Conservation (phyloP, 2,329 filamentous ascomycete genomes). For the Aspergillus chevalieri region DNA sequence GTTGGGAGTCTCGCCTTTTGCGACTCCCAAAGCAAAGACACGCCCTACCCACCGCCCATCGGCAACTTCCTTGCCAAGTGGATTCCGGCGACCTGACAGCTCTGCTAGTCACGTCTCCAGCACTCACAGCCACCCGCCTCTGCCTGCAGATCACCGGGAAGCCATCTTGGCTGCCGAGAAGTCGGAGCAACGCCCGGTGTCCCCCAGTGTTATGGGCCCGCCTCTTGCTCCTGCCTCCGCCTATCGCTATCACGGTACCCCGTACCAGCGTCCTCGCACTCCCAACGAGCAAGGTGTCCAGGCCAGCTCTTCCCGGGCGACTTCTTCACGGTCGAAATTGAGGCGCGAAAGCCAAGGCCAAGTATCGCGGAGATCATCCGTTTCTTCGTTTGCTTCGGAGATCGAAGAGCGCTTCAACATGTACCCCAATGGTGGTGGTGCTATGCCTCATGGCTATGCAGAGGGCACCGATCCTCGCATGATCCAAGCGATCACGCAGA, state of each 20-base stretch:
- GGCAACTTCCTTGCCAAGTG: constrained; percentile 25
- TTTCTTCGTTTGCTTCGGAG: constrained; percentile 94
- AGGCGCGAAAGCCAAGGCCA: constrained; percentile 36
- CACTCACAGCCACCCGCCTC: constrained; percentile 56
- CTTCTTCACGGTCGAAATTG: constrained; percentile 55
- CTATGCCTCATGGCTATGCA: constrained; percentile 51
- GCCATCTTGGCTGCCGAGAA: constrained; percentile 71
- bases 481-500: constrained; percentile 98
- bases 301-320: constrained; percentile 40
- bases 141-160: constrained; percentile 77
- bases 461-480: constrained; percentile 85
- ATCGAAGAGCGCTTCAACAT: constrained; percentile 87
- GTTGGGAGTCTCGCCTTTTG: constrained; percentile 27
- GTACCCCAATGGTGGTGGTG: constrained; percentile 45
- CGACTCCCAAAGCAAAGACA: constrained; percentile 31
- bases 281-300: constrained; percentile 49
- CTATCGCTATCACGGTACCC: constrained; percentile 45
- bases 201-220: constrained; percentile 65
- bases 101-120: constrained; percentile 59
- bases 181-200: constrained; percentile 39
- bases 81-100: constrained; percentile 60
- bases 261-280: constrained; percentile 53
- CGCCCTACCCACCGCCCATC: constrained; percentile 29
- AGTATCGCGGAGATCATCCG: constrained; percentile 67
- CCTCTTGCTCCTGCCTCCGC: constrained; percentile 78